A percentile compares a stretch with the other conserved stretches of the same genome.
These are phyloP conservation scores for Candida schatavii DNA, from an alignment of 805 yeast species.

Conservation along the genomic window DNA sequence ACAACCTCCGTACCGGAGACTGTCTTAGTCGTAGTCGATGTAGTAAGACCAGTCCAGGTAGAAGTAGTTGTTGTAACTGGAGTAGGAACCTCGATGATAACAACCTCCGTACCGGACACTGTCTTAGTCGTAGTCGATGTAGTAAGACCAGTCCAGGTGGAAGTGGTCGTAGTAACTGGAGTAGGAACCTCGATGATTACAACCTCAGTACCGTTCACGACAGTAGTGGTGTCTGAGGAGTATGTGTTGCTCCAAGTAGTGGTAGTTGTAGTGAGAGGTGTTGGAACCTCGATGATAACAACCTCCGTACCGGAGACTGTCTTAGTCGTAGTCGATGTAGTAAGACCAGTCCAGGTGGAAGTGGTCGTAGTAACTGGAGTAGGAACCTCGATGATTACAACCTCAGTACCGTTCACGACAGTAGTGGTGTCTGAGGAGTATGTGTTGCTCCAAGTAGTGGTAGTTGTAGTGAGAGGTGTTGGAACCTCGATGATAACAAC, in stretches of 20 bases:
- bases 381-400: slow-evolving; percentile 10
- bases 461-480: slow-evolving; percentile 4
- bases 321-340: slow-evolving; percentile 1
- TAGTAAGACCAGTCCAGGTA: slow-evolving; percentile 10
- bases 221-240: slow-evolving; percentile 2
- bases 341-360: slow-evolving; percentile 5
- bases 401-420: slow-evolving; percentile 3
- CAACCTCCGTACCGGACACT: slow-evolving; percentile 2
- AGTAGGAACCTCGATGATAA: slow-evolving; percentile 8
- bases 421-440: no score
- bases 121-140: slow-evolving; percentile 7
- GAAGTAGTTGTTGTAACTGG: slow-evolving; percentile 2
- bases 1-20: not conserved
- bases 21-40: slow-evolving; percentile 6
- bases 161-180: not conserved
- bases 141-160: slow-evolving; percentile 10
- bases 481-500: not conserved
- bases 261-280: slow-evolving; percentile 1
- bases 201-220: slow-evolving; percentile 8
- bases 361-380: slow-evolving; percentile 9
- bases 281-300: slow-evolving; percentile 14
- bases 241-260: slow-evolving; percentile 3
- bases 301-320: slow-evolving; percentile 7
- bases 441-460: slow-evolving; percentile 8
- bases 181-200: slow-evolving; percentile 4